phyloP scores from a whole-genome alignment of 2,329 filamentous ascomycete species.

The Ceratocystis huliohia region DNA sequence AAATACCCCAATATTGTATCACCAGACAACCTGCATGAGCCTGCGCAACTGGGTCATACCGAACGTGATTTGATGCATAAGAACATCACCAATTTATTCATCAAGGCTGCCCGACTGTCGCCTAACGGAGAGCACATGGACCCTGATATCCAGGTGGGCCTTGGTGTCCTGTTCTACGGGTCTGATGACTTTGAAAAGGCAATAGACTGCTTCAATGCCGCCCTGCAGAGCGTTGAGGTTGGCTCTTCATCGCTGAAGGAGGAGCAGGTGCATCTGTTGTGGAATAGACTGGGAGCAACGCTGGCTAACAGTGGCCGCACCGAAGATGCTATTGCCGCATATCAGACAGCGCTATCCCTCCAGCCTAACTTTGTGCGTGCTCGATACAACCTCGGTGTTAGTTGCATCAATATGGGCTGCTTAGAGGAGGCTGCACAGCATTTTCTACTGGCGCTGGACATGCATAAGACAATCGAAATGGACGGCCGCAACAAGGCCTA shows the following conservation, averaged over 20 bases:
- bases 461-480: constrained; percentile 88
- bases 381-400: constrained; percentile 90
- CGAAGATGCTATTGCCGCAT: constrained; percentile 93
- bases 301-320: constrained; percentile 86
- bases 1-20: constrained; percentile 80
- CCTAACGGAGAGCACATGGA: constrained; percentile 94
- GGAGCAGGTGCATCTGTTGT: constrained; percentile 81
- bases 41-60: constrained; percentile 83
- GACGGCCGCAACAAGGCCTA: constrained; percentile 72
- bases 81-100: constrained; percentile 81
- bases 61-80: constrained; percentile 82
- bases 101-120: constrained; percentile 79
- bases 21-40: constrained; percentile 56
- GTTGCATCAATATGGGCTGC: constrained; percentile 94
- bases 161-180: constrained; percentile 95
- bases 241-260: constrained; percentile 66
- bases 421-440: constrained; percentile 88
- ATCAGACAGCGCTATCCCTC: constrained; percentile 79
- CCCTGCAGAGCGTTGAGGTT: constrained; percentile 71
- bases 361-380: constrained; percentile 95
- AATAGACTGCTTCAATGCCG: constrained; percentile 92
- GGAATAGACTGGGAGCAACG: constrained; percentile 93
- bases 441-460: constrained; percentile 76
- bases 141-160: constrained; percentile 90
- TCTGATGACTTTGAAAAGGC: constrained; percentile 97